Base-by-base conservation (phyloP, 768 basidiomycete genomes). In the Tephrocybe sp. region DNA sequence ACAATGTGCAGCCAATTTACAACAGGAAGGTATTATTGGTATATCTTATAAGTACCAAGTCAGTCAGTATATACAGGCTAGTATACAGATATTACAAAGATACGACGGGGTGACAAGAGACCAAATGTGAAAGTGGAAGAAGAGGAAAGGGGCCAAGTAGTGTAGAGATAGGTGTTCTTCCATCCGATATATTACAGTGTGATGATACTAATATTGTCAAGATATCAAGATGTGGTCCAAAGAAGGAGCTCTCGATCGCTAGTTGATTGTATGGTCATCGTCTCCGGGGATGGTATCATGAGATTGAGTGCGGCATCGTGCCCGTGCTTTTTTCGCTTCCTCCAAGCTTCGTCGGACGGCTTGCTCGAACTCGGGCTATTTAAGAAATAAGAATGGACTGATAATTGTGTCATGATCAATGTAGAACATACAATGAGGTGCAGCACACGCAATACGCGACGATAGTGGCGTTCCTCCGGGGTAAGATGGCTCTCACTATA, bases 351-450 rank as follows among this genome's bases (percentile, higher is more conserved):
- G n/a, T 31, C 30, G 37, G 10, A 50, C n/a, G 2, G 29, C 49
- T 21, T 37, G 25, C 27, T 44, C 34, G 5, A 50, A 50, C 4
- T 39, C 43, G 0, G 49, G 49, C 49, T 50, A 31, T 16, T 3
- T n/a, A 44, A 38, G 7, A 18, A 38, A 18, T 44, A 4, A 44
- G 21, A 7, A n/a, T 10, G 3, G 1, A 6, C 7, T 6, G 3
- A 4, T 31, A 38, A 5, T 10, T 7, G 12, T 29, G 27, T 29
- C 11, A 11, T 11, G 10, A 24, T 16, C 15, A 30, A 29, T 22
- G 37, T 9, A 38, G 18, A 12, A 18, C 49, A 29, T 44, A 44
- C 49, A 7, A 50, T 44, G 5, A 50, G 15, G 18, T 50, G 25
- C 6, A 49, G 23, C 4, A 50, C 42, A n/a, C 42, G 36, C 8